Evolutionary conservation across 306 rosid genomes (phyloP).

Genomic region (Prunus davidiana): DNA sequence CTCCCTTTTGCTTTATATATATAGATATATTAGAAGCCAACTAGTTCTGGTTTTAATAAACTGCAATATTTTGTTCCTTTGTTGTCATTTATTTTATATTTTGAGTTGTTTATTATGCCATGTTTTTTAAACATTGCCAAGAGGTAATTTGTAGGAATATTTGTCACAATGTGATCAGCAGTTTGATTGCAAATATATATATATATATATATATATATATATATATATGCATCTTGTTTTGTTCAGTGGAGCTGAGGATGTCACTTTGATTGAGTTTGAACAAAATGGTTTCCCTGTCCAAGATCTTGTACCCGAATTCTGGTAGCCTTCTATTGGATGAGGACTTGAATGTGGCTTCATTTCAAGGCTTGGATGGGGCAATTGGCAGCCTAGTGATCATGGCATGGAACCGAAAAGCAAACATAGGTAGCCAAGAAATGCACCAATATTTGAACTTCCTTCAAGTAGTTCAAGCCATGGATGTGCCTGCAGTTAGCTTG

Average conservation of each 20-base stretch:
- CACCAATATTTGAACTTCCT: neutral
- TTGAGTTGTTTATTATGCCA: too few relatives aligned
- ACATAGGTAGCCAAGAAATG: constrained; percentile 5
- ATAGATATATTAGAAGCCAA: neutral
- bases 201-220: too few relatives aligned
- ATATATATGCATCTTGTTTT: constrained; percentile 2
- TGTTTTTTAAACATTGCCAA: neutral
- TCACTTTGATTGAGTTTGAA: neutral
- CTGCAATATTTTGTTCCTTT: neutral
- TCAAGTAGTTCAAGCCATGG: neutral
- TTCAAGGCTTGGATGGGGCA: neutral
- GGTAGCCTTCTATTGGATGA: neutral
- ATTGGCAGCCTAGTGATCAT: neutral
- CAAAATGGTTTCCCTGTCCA: neutral
- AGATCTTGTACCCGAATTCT: neutral
- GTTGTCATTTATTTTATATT: neutral
- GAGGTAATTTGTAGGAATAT: neutral
- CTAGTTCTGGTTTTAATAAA: neutral
- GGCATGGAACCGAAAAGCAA: neutral
- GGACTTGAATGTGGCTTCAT: neutral
- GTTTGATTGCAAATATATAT: neutral
- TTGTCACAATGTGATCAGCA: neutral
- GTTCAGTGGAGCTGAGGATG: constrained; percentile 15
- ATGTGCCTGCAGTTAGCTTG: neutral
- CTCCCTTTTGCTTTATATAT: too few relatives aligned